Evolutionary conservation across 2,329 filamentous ascomycete species (phyloP).

Genomic region (Proliferodiscus dingleyae): DNA sequence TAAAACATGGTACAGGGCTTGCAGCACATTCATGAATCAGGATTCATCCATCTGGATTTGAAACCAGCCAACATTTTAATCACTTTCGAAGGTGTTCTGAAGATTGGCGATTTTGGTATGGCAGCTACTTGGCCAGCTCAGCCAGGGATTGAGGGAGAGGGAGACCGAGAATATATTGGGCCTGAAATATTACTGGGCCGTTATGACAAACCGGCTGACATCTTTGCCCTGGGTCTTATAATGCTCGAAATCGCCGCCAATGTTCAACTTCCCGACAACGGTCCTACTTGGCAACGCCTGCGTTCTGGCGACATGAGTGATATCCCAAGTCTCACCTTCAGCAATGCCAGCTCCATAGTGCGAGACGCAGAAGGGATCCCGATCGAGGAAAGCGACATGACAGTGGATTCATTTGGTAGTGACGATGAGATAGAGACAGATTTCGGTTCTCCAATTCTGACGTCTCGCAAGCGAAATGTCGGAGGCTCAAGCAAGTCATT

Average conservation of each 20-base stretch:
- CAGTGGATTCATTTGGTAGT: constrained; percentile 31
- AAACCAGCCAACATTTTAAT: constrained; percentile 84
- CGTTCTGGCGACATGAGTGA: constrained; percentile 85
- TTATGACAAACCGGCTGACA: constrained; percentile 85
- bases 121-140: constrained; percentile 74
- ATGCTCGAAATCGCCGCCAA: constrained; percentile 94
- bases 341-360: constrained; percentile 62
- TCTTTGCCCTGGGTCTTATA: constrained; percentile 92
- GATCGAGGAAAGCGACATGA: constrained; percentile 36
- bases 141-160: constrained; percentile 78
- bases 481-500: constrained; percentile 27
- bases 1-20: constrained; percentile 58
- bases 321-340: constrained; percentile 82
- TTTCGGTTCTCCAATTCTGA: constrained; percentile 34
- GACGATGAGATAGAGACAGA: constrained; percentile 36
- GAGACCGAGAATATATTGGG: constrained; percentile 93
- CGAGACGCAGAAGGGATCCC: constrained; percentile 73
- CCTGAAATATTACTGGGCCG: constrained; percentile 84
- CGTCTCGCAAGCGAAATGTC: constrained; percentile 26
- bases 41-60: constrained; percentile 79
- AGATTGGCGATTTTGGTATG: constrained; percentile 83
- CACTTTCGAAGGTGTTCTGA: constrained; percentile 73
- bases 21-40: constrained; percentile 82
- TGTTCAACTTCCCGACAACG: constrained; percentile 89
- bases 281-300: constrained; percentile 83